Conservation (phyloP, 179 eudicot genomes). For the Amaranthus tricolor region DNA sequence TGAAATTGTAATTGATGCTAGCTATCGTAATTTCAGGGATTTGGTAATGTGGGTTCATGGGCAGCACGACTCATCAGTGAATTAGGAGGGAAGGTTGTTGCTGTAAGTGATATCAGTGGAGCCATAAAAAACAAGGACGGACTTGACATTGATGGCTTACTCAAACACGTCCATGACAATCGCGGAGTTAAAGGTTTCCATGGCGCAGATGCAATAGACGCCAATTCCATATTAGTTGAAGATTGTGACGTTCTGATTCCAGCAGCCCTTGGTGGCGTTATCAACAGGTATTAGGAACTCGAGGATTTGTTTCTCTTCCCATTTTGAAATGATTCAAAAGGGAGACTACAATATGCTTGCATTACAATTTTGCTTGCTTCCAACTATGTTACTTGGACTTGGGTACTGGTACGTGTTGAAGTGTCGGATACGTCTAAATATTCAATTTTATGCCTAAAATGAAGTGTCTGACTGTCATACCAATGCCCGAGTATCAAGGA, state of each 20-base stretch:
- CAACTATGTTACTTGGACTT: too few relatives aligned
- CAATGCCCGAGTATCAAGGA: too few relatives aligned
- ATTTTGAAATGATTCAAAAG: too few relatives aligned
- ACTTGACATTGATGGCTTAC: constrained; percentile 64
- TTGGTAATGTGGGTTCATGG: constrained; percentile 99
- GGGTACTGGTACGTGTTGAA: too few relatives aligned
- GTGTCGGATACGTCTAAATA: too few relatives aligned
- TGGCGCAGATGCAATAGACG: constrained; percentile 56
- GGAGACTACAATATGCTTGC: too few relatives aligned
- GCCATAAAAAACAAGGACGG: constrained; percentile 83
- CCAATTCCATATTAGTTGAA: constrained; percentile 68
- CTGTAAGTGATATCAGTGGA: constrained; percentile 87
- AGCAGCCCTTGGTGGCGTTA: constrained; percentile 98
- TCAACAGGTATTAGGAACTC: constrained; percentile 37
- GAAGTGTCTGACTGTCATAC: too few relatives aligned
- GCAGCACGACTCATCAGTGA: constrained; percentile 84
- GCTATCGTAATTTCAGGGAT: constrained; percentile 53
- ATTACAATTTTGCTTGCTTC: too few relatives aligned
- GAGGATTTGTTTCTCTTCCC: too few relatives aligned
- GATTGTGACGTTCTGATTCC: constrained; percentile 96
- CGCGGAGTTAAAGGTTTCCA: constrained; percentile 80
- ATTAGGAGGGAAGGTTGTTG: constrained; percentile 85
- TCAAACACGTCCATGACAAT: constrained; percentile 61
- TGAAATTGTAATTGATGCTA: constrained; percentile 1
- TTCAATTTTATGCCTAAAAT: too few relatives aligned